Conservation (phyloP, 2,329 filamentous ascomycete species). For the Cyphellophora attinorum region DNA sequence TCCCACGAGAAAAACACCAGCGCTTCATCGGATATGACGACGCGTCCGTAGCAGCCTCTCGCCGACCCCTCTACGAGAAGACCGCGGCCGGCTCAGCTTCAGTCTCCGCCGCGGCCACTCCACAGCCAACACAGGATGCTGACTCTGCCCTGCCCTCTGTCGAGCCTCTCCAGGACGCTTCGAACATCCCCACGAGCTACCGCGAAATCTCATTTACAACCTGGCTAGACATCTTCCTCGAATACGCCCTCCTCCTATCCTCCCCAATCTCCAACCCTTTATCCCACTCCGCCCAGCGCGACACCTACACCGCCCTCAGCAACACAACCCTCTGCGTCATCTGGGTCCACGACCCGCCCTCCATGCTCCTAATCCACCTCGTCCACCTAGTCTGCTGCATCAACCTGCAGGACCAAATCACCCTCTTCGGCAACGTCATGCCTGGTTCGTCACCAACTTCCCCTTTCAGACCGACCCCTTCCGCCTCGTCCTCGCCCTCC, state of each 20-base stretch:
- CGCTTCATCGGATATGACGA: too few species aligned
- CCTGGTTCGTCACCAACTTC: slow-evolving; percentile 76
- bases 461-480: slow-evolving; percentile 74
- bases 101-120: too few species aligned
- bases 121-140: too few species aligned
- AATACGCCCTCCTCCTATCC: slow-evolving; percentile 72
- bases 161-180: slow-evolving; percentile 1
- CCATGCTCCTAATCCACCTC: slow-evolving; percentile 63
- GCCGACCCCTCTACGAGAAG: too few species aligned
- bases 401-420: slow-evolving; percentile 65
- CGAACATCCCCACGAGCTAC: slow-evolving; percentile 36
- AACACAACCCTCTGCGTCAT: slow-evolving; percentile 71
- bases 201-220: slow-evolving; percentile 70
- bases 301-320: slow-evolving; percentile 63
- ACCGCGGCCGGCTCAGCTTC: background rate
- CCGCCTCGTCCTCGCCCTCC: slow-evolving; percentile 71
- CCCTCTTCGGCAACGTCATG: slow-evolving; percentile 57
- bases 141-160: slow-evolving; percentile 9
- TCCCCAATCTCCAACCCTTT: slow-evolving; percentile 16
- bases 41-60: too few species aligned
- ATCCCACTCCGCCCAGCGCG: slow-evolving; percentile 52
- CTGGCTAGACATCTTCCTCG: slow-evolving; percentile 86
- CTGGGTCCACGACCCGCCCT: slow-evolving; percentile 62
- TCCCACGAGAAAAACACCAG: slow-evolving; percentile 33
- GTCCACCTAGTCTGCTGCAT: slow-evolving; percentile 78